Percentiles rank a stretch among this genome's conserved stretches.
These are phyloP conservation scores for Maudiozyma pseudohumilis DNA, from an alignment of 805 yeast species.

Conservation along the genomic window DNA sequence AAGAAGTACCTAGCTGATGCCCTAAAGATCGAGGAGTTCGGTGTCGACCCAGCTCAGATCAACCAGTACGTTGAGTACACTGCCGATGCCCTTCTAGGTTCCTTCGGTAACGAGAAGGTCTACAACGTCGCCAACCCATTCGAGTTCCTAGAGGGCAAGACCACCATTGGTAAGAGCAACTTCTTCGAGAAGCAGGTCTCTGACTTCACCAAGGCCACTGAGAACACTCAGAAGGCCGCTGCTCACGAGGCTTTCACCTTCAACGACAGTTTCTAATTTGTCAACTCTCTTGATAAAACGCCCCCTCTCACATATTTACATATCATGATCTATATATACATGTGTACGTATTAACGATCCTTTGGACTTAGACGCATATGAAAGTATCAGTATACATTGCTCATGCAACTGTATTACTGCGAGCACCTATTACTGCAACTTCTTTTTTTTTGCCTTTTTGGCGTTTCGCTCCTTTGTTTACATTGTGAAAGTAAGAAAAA, in stretches of 20 bases:
- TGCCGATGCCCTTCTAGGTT: constrained; percentile 85
- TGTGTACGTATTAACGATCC: no score
- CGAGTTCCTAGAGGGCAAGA: constrained; percentile 96
- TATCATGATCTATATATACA: no score
- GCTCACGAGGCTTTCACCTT: constrained; percentile 53
- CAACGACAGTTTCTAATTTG: constrained; percentile 90
- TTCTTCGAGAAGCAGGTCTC: constrained; percentile 97
- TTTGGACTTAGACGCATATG: no score
- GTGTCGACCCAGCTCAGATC: constrained; percentile 87
- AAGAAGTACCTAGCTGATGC: constrained; percentile 87
- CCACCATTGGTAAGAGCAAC: constrained; percentile 95
- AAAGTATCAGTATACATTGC: no score
- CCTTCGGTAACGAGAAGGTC: constrained; percentile 81
- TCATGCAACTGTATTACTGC: no score
- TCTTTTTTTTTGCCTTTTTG: no score
- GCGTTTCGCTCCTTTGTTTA: no score
- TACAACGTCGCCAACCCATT: constrained; percentile 88
- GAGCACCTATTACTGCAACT: no score
- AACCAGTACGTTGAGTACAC: constrained; percentile 93
- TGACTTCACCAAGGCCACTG: constrained; percentile 96
- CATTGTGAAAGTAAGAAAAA: no score
- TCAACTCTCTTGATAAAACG: no score
- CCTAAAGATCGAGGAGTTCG: constrained; percentile 78
- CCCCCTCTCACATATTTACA: no score
- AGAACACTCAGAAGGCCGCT: constrained; percentile 38